Evolutionary conservation across 352 stramenopile species (phyloP).

Genomic region (Globisporangium middletonii): DNA sequence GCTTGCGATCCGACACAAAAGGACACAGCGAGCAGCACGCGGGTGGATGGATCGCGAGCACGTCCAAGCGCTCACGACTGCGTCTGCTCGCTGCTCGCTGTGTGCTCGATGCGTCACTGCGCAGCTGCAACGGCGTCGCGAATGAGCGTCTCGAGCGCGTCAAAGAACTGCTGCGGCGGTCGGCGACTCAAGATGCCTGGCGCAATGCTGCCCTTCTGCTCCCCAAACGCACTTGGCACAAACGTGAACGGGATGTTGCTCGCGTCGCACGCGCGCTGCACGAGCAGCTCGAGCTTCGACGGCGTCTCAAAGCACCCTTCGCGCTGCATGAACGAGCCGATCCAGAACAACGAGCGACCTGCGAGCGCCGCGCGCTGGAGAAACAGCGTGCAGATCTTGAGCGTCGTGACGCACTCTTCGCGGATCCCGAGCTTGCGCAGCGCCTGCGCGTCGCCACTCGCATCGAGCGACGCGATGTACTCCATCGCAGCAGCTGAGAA

Average conservation of each 20-base stretch:
- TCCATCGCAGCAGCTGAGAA: conserved; percentile 38
- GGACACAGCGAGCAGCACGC: background rate
- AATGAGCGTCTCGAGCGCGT: conserved; percentile 33
- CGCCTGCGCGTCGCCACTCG: conserved; percentile 34
- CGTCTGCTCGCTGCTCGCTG: background rate
- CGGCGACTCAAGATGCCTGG: conserved; percentile 57
- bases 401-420: conserved; percentile 65
- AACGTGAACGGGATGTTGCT: conserved; percentile 49
- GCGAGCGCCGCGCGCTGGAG: conserved; percentile 46
- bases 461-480: conserved; percentile 53
- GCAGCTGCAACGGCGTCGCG: background rate
- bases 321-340: conserved; percentile 64
- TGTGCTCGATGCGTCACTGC: background rate
- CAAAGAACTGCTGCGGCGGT: conserved; percentile 57
- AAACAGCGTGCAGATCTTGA: conserved; percentile 74
- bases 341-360: conserved; percentile 54
- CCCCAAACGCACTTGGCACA: conserved; percentile 45
- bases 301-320: conserved; percentile 63
- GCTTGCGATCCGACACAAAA: background rate
- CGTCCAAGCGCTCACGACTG: too few species aligned
- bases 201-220: conserved; percentile 49
- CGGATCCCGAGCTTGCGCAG: conserved; percentile 56
- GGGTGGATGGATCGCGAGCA: too few species aligned
- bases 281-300: conserved; percentile 41
- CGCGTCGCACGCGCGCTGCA: conserved; percentile 38